Evolutionary conservation across 73 alveolate genomes (phyloP).

Genomic region (Paramecium octaurelia): DNA sequence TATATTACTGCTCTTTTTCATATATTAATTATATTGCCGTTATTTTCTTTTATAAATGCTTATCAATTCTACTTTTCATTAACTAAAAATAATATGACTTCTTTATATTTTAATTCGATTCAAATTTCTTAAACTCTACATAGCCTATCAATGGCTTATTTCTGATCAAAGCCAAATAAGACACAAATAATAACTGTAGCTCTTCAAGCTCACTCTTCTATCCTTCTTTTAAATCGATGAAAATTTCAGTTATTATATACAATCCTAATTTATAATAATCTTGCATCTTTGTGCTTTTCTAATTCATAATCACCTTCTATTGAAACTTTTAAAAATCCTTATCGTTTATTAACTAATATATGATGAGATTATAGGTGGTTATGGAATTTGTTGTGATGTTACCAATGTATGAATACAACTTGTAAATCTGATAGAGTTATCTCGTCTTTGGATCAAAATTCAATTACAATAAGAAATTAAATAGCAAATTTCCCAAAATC

Average conservation of each 20-base stretch:
- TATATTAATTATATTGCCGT: neutral
- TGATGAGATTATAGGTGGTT: neutral
- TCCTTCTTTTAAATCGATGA: neutral
- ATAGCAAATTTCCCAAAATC: neutral
- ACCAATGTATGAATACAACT: neutral
- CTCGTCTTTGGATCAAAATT: neutral
- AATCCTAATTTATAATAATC: constrained; percentile 7
- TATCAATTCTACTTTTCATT: neutral
- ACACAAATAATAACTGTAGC: neutral
- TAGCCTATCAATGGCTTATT: neutral
- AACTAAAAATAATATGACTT: neutral
- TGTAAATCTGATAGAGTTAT: neutral
- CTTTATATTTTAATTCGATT: neutral
- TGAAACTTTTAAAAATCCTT: neutral
- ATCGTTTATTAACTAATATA: neutral
- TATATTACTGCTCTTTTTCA: neutral
- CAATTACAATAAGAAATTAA: neutral
- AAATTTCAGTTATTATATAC: neutral
- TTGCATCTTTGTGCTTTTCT: neutral
- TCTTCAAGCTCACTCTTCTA: neutral
- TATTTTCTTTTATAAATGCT: neutral
- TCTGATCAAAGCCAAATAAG: neutral
- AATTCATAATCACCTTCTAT: neutral
- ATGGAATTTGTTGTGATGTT: neutral
- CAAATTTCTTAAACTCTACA: constrained; percentile 25